These are phyloP conservation scores for Pseudogymnoascus sp. DNA, from an alignment of 2,329 filamentous ascomycete genomes.

Conservation along the genomic window DNA sequence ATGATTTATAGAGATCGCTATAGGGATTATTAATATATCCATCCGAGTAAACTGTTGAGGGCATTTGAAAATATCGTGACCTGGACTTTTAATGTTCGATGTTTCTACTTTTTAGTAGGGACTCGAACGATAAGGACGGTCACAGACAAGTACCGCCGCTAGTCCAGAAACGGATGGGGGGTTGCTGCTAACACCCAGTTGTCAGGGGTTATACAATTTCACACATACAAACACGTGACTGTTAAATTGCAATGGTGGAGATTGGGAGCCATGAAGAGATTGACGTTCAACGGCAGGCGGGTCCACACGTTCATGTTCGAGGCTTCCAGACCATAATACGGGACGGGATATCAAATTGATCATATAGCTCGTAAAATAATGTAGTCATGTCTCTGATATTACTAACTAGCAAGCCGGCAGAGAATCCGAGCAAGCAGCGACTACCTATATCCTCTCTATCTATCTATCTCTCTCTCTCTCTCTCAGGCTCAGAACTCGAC, in stretches of 20 bases:
- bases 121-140: not conserved
- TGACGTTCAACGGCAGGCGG: not conserved
- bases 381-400: constrained; percentile 7
- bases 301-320: not conserved
- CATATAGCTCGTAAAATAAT: not conserved
- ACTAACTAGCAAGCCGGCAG: constrained; percentile 9
- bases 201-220: constrained; percentile 1
- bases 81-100: not conserved
- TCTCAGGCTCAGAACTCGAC: not conserved
- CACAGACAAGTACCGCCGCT: not conserved
- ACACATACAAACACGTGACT: not conserved
- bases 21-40: not conserved
- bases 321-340: not conserved
- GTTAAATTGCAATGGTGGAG: not conserved
- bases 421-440: constrained; percentile 8
- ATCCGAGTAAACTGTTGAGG: not conserved
- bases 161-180: not conserved
- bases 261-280: not conserved
- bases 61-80: not conserved
- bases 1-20: not conserved
- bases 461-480: not conserved
- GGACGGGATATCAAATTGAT: not conserved
- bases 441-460: not conserved
- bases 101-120: not conserved
- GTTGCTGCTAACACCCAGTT: not conserved